Evolutionary conservation across 1,284 basidiomycete genomes (phyloP), one percentile per base, ranked within the genome.

Genomic region (Schizophyllum commune): DNA sequence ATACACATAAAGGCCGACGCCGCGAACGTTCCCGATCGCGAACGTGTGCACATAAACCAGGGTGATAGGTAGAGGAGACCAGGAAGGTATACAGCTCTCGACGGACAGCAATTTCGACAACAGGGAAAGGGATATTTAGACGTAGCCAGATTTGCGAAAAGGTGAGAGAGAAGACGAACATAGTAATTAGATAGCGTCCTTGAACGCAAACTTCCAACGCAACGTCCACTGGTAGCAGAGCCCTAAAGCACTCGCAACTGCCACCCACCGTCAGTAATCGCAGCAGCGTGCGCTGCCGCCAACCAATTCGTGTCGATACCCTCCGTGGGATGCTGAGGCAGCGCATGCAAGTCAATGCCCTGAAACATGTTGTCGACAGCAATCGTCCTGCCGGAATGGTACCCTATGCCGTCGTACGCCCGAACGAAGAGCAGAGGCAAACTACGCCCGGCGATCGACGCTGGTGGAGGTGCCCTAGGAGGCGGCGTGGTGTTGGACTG

Each of bases 351-450:
- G 69, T 85, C 85, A 73, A 89, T 80, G 17, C 76, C 73, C 65
- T 86, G 83, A 72, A 89, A 89, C 34, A 91, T 83, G 66, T 92
- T 92, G 70, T 91, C 91, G 68, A 88, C 91, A 39, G 91, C 82
- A 60, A 94, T 86, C 64, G 90, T 90, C 62, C 90, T 82, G 52
- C 91, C 91, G 32, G 90, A 91, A 70, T 92, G 90, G 70, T 92
- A 92, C 4, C 90, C 90, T 27, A 92, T 83, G 21, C 91, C 91
- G 71, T 92, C 84, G 63, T 79, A 78, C 61, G 88, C 81, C 60
- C 91, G 82, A 66, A 92, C 87, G 72, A 92, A 87, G 61, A 92
- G 70, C 69, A 92, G 69, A 8, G 89, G 85, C 34, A 92, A 73
- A 68, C 80, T 84, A 61, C 84, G 79, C 21, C 91, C 83, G 20